A percentile compares a stretch with the other conserved stretches of the same genome.
These are phyloP conservation scores for Debaryomyces maramus DNA, from an alignment of 805 yeast species.

Conservation along the genomic window DNA sequence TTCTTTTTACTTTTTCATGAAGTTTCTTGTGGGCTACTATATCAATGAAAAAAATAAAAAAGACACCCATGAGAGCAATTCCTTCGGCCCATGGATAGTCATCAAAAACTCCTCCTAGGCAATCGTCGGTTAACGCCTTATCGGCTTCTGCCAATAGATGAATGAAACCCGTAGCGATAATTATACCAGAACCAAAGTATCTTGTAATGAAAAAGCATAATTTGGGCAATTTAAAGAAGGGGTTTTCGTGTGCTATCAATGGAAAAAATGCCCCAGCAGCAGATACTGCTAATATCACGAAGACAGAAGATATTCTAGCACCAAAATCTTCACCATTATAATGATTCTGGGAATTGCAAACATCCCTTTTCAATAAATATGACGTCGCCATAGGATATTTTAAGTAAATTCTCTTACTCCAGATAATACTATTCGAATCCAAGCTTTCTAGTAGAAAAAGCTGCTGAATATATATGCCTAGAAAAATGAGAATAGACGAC, in stretches of 20 bases:
- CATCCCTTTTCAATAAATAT: neutral
- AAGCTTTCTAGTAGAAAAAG: neutral
- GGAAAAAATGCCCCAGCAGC: constrained; percentile 36
- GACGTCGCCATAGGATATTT: neutral
- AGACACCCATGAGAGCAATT: constrained; percentile 49
- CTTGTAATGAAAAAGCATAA: constrained; percentile 51
- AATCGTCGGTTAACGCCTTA: constrained; percentile 53
- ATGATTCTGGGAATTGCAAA: constrained; percentile 10
- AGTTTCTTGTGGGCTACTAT: constrained; percentile 48
- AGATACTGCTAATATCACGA: constrained; percentile 29
- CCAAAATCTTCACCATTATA: constrained; percentile 23
- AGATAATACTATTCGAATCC: too few species aligned
- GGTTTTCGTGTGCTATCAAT: constrained; percentile 21
- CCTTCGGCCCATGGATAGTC: constrained; percentile 58
- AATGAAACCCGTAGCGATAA: constrained; percentile 77
- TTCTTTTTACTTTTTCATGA: constrained; percentile 32
- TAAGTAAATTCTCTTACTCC: too few species aligned
- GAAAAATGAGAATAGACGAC: too few species aligned
- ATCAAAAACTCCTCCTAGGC: constrained; percentile 61
- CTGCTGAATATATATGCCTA: too few species aligned
- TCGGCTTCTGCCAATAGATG: constrained; percentile 72
- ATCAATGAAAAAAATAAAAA: constrained; percentile 54
- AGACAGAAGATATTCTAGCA: constrained; percentile 30
- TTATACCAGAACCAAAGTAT: constrained; percentile 83
- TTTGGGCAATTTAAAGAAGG: constrained; percentile 21